phyloP scores from a whole-genome alignment of 345 rosid species.

The Pugionium cornutum region DNA sequence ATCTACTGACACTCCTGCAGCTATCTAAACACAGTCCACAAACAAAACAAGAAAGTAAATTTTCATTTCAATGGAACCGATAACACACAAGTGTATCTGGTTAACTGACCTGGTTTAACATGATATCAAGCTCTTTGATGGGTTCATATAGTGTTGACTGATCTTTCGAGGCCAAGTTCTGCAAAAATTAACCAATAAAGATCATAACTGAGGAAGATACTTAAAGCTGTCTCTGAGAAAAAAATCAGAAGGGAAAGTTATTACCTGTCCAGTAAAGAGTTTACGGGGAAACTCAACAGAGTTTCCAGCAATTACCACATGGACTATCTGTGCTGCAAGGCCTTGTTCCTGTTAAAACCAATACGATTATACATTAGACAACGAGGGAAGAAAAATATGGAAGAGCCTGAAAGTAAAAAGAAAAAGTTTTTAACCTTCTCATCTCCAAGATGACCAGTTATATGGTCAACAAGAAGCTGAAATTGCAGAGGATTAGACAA shows the following conservation, averaged over 20 bases:
- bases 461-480: slow-evolving; percentile 96
- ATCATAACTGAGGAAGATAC: slow-evolving; percentile 20
- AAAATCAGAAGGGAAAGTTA: background rate
- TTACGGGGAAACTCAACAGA: slow-evolving; percentile 75
- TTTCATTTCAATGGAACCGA: slow-evolving; percentile 11
- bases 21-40: slow-evolving; percentile 56
- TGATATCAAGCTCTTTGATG: slow-evolving; percentile 79
- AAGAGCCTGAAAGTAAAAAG: slow-evolving; percentile 26
- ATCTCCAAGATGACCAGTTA: slow-evolving; percentile 90
- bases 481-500: slow-evolving; percentile 75
- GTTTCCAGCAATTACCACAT: slow-evolving; percentile 89
- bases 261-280: slow-evolving; percentile 79
- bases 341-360: slow-evolving; percentile 62
- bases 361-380: slow-evolving; percentile 12
- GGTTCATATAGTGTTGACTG: slow-evolving; percentile 78
- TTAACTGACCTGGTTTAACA: slow-evolving; percentile 71
- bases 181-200: slow-evolving; percentile 34
- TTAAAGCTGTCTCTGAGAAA: background rate
- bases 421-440: slow-evolving; percentile 58
- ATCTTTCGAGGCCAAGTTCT: slow-evolving; percentile 84
- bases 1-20: slow-evolving; percentile 87
- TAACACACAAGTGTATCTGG: slow-evolving; percentile 2
- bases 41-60: slow-evolving; percentile 8
- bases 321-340: slow-evolving; percentile 81
- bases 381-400: slow-evolving; percentile 9